phyloP scores from a whole-genome alignment of 129 eudicot species.

The Lonicera japonica region DNA sequence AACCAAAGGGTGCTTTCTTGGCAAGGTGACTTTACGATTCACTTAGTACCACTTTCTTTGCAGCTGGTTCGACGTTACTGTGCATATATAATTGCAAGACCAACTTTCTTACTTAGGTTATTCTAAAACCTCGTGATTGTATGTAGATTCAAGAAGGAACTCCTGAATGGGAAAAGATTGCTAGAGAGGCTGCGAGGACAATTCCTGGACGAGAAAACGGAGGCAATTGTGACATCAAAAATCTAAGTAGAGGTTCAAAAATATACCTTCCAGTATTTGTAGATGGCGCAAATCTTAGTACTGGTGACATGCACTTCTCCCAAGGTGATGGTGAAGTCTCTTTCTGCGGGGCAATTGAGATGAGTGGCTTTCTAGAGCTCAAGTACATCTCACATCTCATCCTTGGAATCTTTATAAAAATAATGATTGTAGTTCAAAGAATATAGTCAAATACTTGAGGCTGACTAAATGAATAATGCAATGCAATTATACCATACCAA shows the following conservation, averaged over 20 bases:
- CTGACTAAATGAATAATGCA: no score
- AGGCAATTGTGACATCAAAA: slow-evolving; percentile 96
- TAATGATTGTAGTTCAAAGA: no score
- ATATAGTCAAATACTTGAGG: no score
- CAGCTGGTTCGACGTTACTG: no score
- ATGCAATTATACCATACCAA: no score
- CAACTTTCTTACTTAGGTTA: not conserved
- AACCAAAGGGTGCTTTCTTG: slow-evolving; percentile 80
- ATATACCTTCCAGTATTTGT: slow-evolving; percentile 96
- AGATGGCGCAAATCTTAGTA: slow-evolving; percentile 96
- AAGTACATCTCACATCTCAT: slow-evolving; percentile 40
- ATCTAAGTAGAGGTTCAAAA: slow-evolving; percentile 89
- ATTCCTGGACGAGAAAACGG: slow-evolving; percentile 99
- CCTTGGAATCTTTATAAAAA: not conserved
- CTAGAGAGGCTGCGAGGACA: slow-evolving; percentile 91
- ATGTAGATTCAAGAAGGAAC: slow-evolving; percentile 58
- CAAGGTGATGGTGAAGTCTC: slow-evolving; percentile 99
- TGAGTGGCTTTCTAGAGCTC: slow-evolving; percentile 98
- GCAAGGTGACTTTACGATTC: slow-evolving; percentile 48
- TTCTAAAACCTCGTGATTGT: not conserved
- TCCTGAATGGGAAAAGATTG: slow-evolving; percentile 82
- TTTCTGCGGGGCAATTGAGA: slow-evolving; percentile 97
- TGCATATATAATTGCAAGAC: not conserved
- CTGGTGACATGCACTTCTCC: slow-evolving; percentile 99
- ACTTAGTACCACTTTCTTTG: not conserved